phyloP scores from a whole-genome alignment of 2,329 filamentous ascomycete genomes.

The Colletotrichum chlorophyti region DNA sequence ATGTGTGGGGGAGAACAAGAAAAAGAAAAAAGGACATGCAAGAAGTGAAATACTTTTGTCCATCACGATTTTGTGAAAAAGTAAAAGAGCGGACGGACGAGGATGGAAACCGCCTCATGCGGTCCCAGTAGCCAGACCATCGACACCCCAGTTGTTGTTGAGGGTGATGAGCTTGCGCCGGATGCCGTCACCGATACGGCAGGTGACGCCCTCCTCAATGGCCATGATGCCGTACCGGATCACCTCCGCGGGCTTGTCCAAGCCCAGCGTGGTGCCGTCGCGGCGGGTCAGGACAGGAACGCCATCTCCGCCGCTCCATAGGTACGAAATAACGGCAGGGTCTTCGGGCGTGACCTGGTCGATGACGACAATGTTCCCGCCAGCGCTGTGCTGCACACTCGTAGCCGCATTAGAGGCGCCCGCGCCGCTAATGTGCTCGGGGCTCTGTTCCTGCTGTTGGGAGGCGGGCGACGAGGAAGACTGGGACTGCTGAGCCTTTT shows the following conservation, averaged over 20 bases:
- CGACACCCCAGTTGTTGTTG: conserved; percentile 46
- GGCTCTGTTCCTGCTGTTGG: conserved; percentile 9
- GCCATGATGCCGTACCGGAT: conserved; percentile 47
- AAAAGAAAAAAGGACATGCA: conserved; percentile 10
- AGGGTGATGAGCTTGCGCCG: conserved; percentile 47
- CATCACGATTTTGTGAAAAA: background rate
- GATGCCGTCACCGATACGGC: conserved; percentile 52
- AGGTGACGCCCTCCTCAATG: conserved; percentile 48
- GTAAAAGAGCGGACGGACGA: conserved; percentile 11
- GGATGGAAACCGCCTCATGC: background rate
- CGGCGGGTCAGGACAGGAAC: conserved; percentile 39
- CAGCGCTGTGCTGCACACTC: background rate
- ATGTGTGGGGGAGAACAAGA: conserved; percentile 4
- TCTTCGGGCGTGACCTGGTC: conserved; percentile 50
- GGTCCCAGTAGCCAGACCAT: conserved; percentile 30
- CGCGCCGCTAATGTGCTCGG: conserved; percentile 18
- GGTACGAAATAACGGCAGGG: conserved; percentile 41
- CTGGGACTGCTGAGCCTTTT: conserved; percentile 31
- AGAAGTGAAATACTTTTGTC: conserved; percentile 18
- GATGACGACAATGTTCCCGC: conserved; percentile 38
- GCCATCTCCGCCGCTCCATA: conserved; percentile 46
- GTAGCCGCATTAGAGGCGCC: conserved; percentile 4
- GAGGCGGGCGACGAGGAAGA: conserved; percentile 27
- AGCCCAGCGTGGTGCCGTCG: conserved; percentile 40
- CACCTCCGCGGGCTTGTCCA: conserved; percentile 47